Evolutionary conservation across 352 stramenopile genomes (phyloP), one percentile per base, ranked within the genome.

Genomic region (Phytophthora pinifolia): DNA sequence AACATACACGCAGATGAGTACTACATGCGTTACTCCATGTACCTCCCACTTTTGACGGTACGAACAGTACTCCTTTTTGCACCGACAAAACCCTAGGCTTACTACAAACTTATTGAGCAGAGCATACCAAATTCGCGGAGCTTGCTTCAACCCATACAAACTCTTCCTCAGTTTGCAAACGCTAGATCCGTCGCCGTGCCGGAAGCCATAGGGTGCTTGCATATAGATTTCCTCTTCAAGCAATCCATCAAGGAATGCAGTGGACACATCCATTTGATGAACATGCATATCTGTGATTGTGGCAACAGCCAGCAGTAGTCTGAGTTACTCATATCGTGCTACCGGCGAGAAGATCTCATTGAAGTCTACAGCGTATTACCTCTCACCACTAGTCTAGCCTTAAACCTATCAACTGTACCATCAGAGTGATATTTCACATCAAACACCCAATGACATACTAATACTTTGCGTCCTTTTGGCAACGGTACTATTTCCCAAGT

Each of bases 81-180:
- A 46, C 47, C 22, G 34, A 30, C 22, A 55, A 55, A 55, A 46
- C 5, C 35, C 47, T n/a, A 55, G 14, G n/a, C 22, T 43, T 17
- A 31, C 20, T 9, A 56, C 25, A 12, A 56, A n/a, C 37, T 56
- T 47, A 41, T 47, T 56, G 9, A 39, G 20, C 20, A 3, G 20
- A 25, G 20, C 20, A 25, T 25, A 25, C 20, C 20, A 25, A 25
- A 25, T 25, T 3, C 20, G 20, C 20, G 20, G 20, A 25, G 20
- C 20, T 25, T 25, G 20, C 20, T 25, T 25, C 20, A 25, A 25
- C 20, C 20, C 20, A 25, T 25, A 3, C 20, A 25, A 25, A 25
- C 20, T 25, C 3, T 25, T 25, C 20, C 20, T 25, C 20, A 25
- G 3, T 25, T 25, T 25, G 20, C 20, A 25, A 25, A 25, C 20